A percentile compares a stretch with the other conserved stretches of the same genome.
Conservation (phyloP, 140 eudicot genomes). For the Artemisia princeps region DNA sequence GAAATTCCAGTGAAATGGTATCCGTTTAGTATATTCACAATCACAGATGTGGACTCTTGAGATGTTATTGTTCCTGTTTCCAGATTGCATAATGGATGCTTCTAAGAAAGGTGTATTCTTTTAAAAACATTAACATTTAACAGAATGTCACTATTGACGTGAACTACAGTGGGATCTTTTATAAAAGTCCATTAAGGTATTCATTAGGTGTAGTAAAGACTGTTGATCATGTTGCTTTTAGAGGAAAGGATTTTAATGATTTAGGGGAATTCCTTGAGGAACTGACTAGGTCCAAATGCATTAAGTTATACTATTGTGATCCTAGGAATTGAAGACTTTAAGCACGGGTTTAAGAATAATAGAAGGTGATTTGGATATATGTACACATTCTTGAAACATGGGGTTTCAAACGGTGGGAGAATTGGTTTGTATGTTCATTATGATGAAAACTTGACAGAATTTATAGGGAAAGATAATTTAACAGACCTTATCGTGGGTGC, state of each 20-base stretch:
- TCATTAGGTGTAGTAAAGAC: not conserved
- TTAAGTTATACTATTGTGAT: not conserved
- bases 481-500: not conserved
- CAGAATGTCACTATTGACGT: not conserved
- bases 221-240: not conserved
- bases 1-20: too few relatives aligned
- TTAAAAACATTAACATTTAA: too few relatives aligned
- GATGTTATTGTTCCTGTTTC: too few relatives aligned
- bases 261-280: not conserved
- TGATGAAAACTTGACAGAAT: not conserved
- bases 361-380: not conserved
- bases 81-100: too few relatives aligned
- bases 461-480: not conserved
- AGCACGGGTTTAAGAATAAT: not conserved
- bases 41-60: too few relatives aligned
- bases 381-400: not conserved
- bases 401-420: not conserved
- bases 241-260: not conserved
- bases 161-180: not conserved
- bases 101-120: too few relatives aligned
- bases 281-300: not conserved
- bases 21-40: too few relatives aligned
- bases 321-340: not conserved
- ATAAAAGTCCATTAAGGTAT: not conserved
- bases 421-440: constrained; percentile 3